Conservation (phyloP, 768 basidiomycete species). For the Tylopilus vinaceipallidus region DNA sequence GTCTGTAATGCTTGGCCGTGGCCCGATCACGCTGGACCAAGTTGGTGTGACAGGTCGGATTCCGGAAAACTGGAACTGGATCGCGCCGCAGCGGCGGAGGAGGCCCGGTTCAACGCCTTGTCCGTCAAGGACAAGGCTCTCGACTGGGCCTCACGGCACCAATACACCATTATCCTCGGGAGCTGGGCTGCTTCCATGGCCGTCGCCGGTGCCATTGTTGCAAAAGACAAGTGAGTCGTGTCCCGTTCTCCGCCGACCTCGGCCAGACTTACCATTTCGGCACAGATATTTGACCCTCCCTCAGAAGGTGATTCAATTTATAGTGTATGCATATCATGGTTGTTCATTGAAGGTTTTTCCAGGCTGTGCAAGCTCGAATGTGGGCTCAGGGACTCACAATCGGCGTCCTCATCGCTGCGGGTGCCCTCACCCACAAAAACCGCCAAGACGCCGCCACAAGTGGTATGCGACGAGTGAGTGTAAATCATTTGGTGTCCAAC, state of each 20-base stretch:
- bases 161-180: conserved; percentile 72
- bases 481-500: too few relatives aligned
- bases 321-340: too few relatives aligned
- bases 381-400: conserved; percentile 85
- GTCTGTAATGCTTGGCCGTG: conserved; percentile 12
- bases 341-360: conserved; percentile 35
- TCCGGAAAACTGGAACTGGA: conserved; percentile 54
- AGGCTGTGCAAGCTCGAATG: conserved; percentile 83
- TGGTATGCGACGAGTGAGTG: conserved; percentile 23
- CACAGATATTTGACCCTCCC: conserved; percentile 27
- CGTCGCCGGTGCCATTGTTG: conserved; percentile 63
- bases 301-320: conserved; percentile 22
- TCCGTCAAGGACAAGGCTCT: conserved; percentile 48
- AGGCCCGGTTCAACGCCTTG: conserved; percentile 50
- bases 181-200: conserved; percentile 72
- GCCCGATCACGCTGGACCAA: background rate
- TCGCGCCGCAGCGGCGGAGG: conserved; percentile 32
- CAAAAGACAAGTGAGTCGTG: conserved; percentile 54
- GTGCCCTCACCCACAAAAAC: conserved; percentile 56
- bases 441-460: conserved; percentile 38
- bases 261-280: background rate
- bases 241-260: too few relatives aligned
- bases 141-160: conserved; percentile 65
- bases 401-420: conserved; percentile 68
- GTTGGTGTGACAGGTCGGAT: conserved; percentile 30